Evolutionary conservation across 1,139 yeast species (phyloP).

Genomic region (Sugiyamaella japonica): DNA sequence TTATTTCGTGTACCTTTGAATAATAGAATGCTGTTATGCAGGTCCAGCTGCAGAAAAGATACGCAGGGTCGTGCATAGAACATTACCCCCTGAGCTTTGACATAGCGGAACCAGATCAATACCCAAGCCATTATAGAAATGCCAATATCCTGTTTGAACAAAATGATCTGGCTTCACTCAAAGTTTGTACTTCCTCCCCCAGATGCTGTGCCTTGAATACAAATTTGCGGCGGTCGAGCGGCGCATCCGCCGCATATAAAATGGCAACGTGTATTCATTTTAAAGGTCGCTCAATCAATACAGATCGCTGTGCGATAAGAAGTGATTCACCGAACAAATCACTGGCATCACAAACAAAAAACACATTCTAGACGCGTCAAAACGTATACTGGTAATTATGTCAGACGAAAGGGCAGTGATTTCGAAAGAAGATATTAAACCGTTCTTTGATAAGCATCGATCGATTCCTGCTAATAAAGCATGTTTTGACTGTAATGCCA

Average conservation of each 20-base stretch:
- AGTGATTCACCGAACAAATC: background rate
- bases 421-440: conserved; percentile 60
- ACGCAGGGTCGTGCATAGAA: no score
- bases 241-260: background rate
- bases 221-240: background rate
- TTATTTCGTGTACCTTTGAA: no score
- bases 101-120: no score
- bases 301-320: background rate
- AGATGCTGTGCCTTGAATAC: no score
- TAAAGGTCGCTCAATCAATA: background rate
- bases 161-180: no score
- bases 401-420: conserved; percentile 53
- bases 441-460: conserved; percentile 58
- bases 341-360: background rate
- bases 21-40: no score
- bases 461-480: conserved; percentile 68
- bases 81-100: no score
- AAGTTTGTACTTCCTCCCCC: no score
- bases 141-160: no score
- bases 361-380: background rate
- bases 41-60: no score
- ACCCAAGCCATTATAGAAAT: no score
- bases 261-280: conserved; percentile 6
- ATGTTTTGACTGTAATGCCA: conserved; percentile 91
- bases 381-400: background rate